These are phyloP conservation scores for Paraphaeosphaeria sporulosa DNA, from an alignment of 2,329 filamentous ascomycete genomes.

Conservation along the genomic window DNA sequence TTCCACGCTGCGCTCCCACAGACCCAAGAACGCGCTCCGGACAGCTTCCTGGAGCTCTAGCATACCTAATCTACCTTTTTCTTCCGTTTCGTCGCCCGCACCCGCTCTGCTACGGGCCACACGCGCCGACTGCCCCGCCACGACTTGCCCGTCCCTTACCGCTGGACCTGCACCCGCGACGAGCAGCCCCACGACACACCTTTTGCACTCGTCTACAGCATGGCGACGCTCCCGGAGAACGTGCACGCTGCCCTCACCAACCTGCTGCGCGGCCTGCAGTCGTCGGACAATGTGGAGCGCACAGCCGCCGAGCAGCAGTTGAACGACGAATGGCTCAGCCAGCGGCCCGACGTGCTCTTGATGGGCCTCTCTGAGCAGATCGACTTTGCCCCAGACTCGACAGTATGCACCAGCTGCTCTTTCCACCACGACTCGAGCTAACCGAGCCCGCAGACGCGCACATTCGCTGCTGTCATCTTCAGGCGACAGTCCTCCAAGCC, in stretches of 20 bases:
- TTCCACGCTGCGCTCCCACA: conserved; percentile 4
- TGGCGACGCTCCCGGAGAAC: conserved; percentile 88
- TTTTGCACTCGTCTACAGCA: conserved; percentile 49
- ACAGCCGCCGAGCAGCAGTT: conserved; percentile 89
- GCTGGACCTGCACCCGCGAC: background rate
- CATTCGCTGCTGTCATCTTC: conserved; percentile 93
- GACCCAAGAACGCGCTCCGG: conserved; percentile 5
- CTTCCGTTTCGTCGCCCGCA: background rate
- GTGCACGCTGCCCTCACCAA: conserved; percentile 83
- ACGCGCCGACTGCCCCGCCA: conserved; percentile 10
- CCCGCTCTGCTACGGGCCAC: background rate
- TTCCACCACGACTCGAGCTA: background rate
- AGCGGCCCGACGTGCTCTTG: conserved; percentile 83
- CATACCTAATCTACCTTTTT: background rate
- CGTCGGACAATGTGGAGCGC: conserved; percentile 84
- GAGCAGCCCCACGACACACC: conserved; percentile 23
- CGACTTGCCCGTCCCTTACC: conserved; percentile 5
- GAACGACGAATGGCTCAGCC: conserved; percentile 85
- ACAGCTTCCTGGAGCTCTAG: background rate
- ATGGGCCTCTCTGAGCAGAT: conserved; percentile 96
- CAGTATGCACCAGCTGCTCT: conserved; percentile 61
- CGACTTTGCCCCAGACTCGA: conserved; percentile 74
- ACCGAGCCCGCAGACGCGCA: conserved; percentile 71
- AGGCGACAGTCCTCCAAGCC: conserved; percentile 90
- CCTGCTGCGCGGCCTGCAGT: conserved; percentile 88